Conservation (phyloP, 495 filamentous ascomycete genomes). For the Extremus antarcticus region DNA sequence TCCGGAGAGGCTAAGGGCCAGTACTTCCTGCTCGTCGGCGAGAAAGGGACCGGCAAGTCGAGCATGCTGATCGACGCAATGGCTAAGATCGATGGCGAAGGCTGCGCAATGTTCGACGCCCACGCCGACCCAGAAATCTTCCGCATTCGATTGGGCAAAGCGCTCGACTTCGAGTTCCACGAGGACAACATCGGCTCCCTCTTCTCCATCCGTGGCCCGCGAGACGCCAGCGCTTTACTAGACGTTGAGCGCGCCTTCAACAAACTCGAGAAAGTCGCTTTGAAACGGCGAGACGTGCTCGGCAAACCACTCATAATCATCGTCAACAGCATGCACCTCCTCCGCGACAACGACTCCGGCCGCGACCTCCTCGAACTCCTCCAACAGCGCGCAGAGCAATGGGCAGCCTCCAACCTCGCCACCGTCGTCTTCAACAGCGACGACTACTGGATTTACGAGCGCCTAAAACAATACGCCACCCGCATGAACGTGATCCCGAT, state of each 20-base stretch:
- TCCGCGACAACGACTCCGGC: slow-evolving; percentile 83
- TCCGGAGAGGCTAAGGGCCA: slow-evolving; percentile 57
- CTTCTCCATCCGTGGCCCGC: slow-evolving; percentile 85
- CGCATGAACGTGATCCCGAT: slow-evolving; percentile 86
- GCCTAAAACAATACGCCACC: slow-evolving; percentile 78
- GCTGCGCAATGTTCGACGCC: slow-evolving; percentile 86
- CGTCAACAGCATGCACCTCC: slow-evolving; percentile 80
- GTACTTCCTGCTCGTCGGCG: slow-evolving; percentile 88
- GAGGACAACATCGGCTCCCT: slow-evolving; percentile 89
- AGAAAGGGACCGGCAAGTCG: slow-evolving; percentile 93
- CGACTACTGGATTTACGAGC: slow-evolving; percentile 97
- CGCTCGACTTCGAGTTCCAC: slow-evolving; percentile 86
- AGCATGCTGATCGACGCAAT: slow-evolving; percentile 93
- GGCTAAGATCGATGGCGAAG: slow-evolving; percentile 76
- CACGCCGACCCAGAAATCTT: slow-evolving; percentile 94
- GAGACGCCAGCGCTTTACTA: slow-evolving; percentile 78
- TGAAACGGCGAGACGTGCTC: slow-evolving; percentile 44
- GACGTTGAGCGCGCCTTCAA: slow-evolving; percentile 96
- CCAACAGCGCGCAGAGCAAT: slow-evolving; percentile 89
- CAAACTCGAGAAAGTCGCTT: slow-evolving; percentile 90
- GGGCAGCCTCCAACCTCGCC: slow-evolving; percentile 80
- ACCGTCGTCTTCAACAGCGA: slow-evolving; percentile 89
- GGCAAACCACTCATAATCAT: slow-evolving; percentile 71
- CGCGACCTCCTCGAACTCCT: slow-evolving; percentile 85
- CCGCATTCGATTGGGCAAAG: slow-evolving; percentile 80